Evolutionary conservation across 495 filamentous ascomycete genomes (phyloP).

Genomic region (Acidiella bohemica): DNA sequence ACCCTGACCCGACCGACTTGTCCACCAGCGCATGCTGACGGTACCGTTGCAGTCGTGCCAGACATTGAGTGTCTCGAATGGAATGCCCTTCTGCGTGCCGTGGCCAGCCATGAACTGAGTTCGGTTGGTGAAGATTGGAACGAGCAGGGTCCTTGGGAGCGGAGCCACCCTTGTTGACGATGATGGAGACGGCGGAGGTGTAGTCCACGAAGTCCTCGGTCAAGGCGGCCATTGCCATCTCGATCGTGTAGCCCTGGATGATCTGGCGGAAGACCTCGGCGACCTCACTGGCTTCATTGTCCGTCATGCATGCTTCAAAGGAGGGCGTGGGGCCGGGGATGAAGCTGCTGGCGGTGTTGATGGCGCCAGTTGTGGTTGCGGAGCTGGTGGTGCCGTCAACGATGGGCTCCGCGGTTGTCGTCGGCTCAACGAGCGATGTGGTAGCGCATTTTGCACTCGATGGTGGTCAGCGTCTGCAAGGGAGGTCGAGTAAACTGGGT

Average conservation of each 20-base stretch:
- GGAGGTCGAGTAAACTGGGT: no score
- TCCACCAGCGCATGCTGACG: conserved; percentile 9
- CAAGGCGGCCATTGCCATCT: conserved; percentile 8
- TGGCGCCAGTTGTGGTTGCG: no score
- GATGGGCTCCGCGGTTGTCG: no score
- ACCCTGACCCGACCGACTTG: conserved; percentile 6
- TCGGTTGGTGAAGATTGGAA: conserved; percentile 7
- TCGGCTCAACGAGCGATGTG: no score
- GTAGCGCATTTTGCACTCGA: no score
- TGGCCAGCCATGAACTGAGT: conserved; percentile 11
- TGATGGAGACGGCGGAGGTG: conserved; percentile 9
- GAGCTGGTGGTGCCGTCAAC: no score
- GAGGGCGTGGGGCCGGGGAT: no score
- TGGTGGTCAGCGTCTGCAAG: no score
- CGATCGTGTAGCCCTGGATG: conserved; percentile 14
- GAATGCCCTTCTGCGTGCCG: conserved; percentile 8
- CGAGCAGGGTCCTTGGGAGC: conserved; percentile 5
- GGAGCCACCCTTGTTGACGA: conserved; percentile 7
- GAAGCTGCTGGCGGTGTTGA: no score
- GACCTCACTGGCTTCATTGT: conserved; percentile 3
- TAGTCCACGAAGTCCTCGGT: conserved; percentile 17
- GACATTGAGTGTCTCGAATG: conserved; percentile 7
- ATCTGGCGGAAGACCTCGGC: conserved; percentile 13
- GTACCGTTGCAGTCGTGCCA: conserved; percentile 9
- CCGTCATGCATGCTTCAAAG: no score